Evolutionary conservation across 148 eudicot species (phyloP).

Genomic region (Vaccinium darrowii): DNA sequence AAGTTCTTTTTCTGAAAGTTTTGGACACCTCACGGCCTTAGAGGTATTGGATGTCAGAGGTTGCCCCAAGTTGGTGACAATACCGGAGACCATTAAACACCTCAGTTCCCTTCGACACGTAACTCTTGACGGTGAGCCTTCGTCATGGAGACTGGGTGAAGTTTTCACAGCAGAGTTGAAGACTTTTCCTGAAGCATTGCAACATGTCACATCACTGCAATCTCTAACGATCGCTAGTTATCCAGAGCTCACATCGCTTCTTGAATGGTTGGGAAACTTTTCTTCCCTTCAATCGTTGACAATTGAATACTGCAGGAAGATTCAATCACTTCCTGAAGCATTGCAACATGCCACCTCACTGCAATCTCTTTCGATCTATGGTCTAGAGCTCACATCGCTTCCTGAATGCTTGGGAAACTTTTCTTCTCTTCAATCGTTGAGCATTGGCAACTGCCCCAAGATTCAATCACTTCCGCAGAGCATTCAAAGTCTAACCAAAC

Average conservation of each 20-base stretch:
- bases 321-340: background rate
- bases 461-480: background rate
- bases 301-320: background rate
- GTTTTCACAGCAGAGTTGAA: background rate
- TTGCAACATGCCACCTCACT: background rate
- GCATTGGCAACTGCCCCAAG: background rate
- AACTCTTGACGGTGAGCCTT: background rate
- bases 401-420: conserved; percentile 12
- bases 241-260: conserved; percentile 4
- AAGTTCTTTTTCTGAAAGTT: background rate
- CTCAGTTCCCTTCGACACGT: background rate
- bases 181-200: background rate
- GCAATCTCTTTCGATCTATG: background rate
- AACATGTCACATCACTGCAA: conserved; percentile 2
- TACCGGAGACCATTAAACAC: conserved; percentile 2
- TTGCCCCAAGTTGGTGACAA: background rate
- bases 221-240: background rate
- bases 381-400: conserved; percentile 3
- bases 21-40: background rate
- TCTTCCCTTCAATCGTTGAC: background rate
- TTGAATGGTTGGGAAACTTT: conserved; percentile 8
- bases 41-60: background rate
- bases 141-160: background rate
- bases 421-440: background rate
- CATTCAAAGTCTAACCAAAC: conserved; percentile 10